These are phyloP conservation scores for Typha latifolia DNA, from an alignment of 176 grass and related monocot genomes.

Conservation along the genomic window DNA sequence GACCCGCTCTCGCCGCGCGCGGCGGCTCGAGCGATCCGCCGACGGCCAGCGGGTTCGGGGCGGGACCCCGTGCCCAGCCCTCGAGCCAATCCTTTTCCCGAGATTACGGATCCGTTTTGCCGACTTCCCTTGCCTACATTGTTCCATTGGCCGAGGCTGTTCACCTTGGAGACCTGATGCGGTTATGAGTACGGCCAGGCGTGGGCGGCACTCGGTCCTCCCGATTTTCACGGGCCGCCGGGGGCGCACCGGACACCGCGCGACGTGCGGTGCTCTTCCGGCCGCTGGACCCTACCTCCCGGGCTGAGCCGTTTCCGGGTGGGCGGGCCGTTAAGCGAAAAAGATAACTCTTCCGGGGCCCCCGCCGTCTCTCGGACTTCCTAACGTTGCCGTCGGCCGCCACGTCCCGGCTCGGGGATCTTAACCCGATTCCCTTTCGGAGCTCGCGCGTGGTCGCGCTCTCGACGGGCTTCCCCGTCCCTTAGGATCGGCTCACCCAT, in stretches of 20 bases:
- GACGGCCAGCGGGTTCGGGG: constrained; percentile 11
- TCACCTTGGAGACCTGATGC: constrained; percentile 78
- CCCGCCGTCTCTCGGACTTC: too few relatives aligned
- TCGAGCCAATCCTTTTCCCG: constrained; percentile 28
- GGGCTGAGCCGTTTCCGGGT: too few relatives aligned
- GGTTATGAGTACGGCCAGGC: constrained; percentile 54
- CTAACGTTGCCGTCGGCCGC: constrained; percentile 29
- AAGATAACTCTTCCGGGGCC: too few relatives aligned
- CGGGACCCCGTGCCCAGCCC: not conserved
- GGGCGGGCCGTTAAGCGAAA: too few relatives aligned
- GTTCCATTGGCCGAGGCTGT: constrained; percentile 42
- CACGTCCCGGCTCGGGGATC: constrained; percentile 28
- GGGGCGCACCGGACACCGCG: constrained; percentile 33
- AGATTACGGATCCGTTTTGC: constrained; percentile 29
- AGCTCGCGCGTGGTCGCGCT: constrained; percentile 9
- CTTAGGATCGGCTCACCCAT: constrained; percentile 64
- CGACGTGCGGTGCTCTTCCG: constrained; percentile 41
- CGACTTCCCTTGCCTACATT: constrained; percentile 32
- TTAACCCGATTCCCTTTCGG: constrained; percentile 32
- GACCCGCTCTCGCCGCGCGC: too few relatives aligned
- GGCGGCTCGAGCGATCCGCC: constrained; percentile 8
- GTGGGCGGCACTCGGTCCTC: constrained; percentile 39
- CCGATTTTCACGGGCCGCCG: constrained; percentile 26
- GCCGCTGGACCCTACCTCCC: constrained; percentile 3
- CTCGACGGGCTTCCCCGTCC: constrained; percentile 23